phyloP scores from a whole-genome alignment of 2,329 filamentous ascomycete species.

The Colletotrichum trifolii region DNA sequence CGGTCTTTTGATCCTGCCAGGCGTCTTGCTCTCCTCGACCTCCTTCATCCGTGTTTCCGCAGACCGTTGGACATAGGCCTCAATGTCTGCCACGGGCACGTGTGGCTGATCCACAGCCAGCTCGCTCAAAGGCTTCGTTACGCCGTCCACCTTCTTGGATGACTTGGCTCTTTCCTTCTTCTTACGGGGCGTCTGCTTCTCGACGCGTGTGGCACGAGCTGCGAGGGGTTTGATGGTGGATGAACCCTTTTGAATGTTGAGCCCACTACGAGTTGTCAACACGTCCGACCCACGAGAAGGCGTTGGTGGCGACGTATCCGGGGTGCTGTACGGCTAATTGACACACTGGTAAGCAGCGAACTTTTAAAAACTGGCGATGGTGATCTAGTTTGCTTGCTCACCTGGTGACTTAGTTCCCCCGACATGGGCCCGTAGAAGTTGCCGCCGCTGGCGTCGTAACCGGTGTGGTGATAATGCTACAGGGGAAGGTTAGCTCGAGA shows the following conservation, averaged over 20 bases:
- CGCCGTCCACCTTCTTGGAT: slow-evolving; percentile 59
- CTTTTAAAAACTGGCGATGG: neutral
- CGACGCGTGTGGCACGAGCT: slow-evolving; percentile 44
- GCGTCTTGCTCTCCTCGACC: slow-evolving; percentile 73
- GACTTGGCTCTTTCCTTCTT: slow-evolving; percentile 55
- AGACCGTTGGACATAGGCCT: slow-evolving; percentile 79
- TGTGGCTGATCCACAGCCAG: slow-evolving; percentile 71
- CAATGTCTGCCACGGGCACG: slow-evolving; percentile 80
- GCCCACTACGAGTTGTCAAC: slow-evolving; percentile 52
- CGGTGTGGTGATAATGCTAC: slow-evolving; percentile 26
- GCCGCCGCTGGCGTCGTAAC: slow-evolving; percentile 26
- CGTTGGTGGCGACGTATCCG: slow-evolving; percentile 63
- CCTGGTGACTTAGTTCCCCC: slow-evolving; percentile 34
- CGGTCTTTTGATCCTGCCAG: slow-evolving; percentile 85
- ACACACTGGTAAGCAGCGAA: slow-evolving; percentile 20
- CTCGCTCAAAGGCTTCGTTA: slow-evolving; percentile 76
- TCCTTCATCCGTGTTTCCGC: slow-evolving; percentile 74
- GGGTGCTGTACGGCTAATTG: slow-evolving; percentile 58
- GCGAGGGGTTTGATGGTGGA: slow-evolving; percentile 41
- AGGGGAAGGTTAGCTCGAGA: neutral
- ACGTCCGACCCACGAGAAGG: slow-evolving; percentile 50
- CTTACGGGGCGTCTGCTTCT: slow-evolving; percentile 49
- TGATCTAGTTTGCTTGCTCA: slow-evolving; percentile 7
- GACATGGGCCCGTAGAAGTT: slow-evolving; percentile 32
- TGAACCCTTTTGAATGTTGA: slow-evolving; percentile 43